Evolutionary conservation across 192 early-diverging fungal species (phyloP).

Genomic region (Backusella liffmaniae): DNA sequence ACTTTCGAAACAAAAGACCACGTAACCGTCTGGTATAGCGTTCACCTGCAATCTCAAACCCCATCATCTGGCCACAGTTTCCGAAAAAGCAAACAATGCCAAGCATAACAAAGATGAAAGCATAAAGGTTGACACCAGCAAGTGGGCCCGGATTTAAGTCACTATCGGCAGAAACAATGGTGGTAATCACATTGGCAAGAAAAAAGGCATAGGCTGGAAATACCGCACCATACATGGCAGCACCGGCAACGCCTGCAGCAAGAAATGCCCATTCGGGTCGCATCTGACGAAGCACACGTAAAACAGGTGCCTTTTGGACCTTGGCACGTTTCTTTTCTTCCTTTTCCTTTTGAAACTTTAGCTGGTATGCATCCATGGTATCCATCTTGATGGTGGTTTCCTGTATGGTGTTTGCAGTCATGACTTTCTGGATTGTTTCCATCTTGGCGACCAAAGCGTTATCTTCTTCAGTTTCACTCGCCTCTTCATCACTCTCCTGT

Average conservation of each 20-base stretch:
- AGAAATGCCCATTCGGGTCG: conserved; percentile 48
- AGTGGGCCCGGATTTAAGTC: conserved; percentile 30
- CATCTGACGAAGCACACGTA: conserved; percentile 46
- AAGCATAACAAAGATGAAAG: conserved; percentile 32
- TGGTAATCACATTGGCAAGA: conserved; percentile 44
- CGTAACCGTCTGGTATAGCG: conserved; percentile 64
- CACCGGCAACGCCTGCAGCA: conserved; percentile 55
- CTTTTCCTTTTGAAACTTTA: conserved; percentile 20
- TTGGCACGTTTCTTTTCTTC: conserved; percentile 36
- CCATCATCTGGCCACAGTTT: conserved; percentile 51
- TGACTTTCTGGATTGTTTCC: background rate
- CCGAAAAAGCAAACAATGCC: conserved; percentile 57
- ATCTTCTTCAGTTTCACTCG: background rate
- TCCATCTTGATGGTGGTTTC: background rate
- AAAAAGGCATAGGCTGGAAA: conserved; percentile 73
- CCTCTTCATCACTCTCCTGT: background rate
- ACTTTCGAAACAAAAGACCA: conserved; percentile 58
- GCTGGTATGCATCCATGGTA: conserved; percentile 17
- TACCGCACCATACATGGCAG: conserved; percentile 64
- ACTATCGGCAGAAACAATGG: conserved; percentile 33
- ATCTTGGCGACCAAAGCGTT: background rate
- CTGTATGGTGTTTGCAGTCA: background rate
- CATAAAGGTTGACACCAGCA: conserved; percentile 37
- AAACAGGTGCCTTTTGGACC: conserved; percentile 55
- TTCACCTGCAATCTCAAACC: conserved; percentile 66